Evolutionary conservation across 148 eudicot species (phyloP).

Genomic region (Polygonum aviculare): DNA sequence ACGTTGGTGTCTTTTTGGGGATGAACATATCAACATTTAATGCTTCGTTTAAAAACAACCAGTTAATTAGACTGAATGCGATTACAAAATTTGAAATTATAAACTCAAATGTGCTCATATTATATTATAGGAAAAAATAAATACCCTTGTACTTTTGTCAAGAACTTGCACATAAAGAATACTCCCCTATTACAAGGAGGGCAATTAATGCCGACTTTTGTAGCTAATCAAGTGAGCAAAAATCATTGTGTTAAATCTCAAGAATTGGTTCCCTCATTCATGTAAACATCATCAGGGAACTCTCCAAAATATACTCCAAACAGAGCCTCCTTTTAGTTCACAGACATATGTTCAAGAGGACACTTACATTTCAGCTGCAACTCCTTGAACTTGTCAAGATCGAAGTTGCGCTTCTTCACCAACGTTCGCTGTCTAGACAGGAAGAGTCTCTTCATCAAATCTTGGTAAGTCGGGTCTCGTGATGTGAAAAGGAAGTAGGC

Average conservation of each 20-base stretch:
- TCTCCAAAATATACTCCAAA: neutral
- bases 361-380: neutral
- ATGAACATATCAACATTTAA: no score
- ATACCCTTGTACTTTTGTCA: neutral
- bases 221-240: neutral
- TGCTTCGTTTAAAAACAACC: no score
- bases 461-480: constrained; percentile 7
- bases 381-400: neutral
- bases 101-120: no score
- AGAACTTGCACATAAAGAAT: neutral
- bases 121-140: no score
- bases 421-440: neutral
- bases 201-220: neutral
- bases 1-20: no score
- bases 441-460: neutral
- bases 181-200: neutral
- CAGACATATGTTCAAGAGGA: neutral
- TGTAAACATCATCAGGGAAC: neutral
- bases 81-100: no score
- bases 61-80: no score
- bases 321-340: neutral
- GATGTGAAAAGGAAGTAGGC: constrained; percentile 5
- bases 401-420: neutral
- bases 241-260: neutral
- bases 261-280: neutral